Percentiles rank a stretch among this genome's conserved stretches.
Evolutionary conservation across 2,329 filamentous ascomycete species (phyloP).

Genomic region (Aspergillus ustus): DNA sequence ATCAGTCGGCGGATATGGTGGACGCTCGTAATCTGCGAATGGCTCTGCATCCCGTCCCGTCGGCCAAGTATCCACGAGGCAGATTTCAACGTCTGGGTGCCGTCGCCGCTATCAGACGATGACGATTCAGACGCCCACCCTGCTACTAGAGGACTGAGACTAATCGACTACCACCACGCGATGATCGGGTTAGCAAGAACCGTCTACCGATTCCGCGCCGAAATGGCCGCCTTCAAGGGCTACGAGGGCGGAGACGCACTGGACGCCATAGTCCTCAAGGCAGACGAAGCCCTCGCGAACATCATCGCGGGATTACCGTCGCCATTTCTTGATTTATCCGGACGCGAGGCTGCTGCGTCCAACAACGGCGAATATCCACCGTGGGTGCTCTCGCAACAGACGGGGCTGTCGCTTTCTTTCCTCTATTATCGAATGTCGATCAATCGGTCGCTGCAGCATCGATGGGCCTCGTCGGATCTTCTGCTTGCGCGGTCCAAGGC

Average conservation of each 20-base stretch:
- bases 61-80: background rate
- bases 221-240: background rate
- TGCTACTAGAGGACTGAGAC: background rate
- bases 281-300: background rate
- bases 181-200: background rate
- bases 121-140: background rate
- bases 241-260: background rate
- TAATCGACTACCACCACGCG: background rate
- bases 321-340: background rate
- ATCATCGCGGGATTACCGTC: background rate
- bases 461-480: background rate
- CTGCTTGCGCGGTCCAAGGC: no score
- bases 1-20: background rate
- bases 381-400: background rate
- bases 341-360: background rate
- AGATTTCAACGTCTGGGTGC: background rate
- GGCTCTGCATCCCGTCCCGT: background rate
- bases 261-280: background rate
- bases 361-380: background rate
- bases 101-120: background rate
- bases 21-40: background rate
- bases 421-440: background rate
- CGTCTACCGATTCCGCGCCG: background rate
- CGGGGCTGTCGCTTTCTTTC: background rate
- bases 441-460: background rate